phyloP scores from a whole-genome alignment of 2,329 filamentous ascomycete species.

The Akanthomyces uredinophilus region DNA sequence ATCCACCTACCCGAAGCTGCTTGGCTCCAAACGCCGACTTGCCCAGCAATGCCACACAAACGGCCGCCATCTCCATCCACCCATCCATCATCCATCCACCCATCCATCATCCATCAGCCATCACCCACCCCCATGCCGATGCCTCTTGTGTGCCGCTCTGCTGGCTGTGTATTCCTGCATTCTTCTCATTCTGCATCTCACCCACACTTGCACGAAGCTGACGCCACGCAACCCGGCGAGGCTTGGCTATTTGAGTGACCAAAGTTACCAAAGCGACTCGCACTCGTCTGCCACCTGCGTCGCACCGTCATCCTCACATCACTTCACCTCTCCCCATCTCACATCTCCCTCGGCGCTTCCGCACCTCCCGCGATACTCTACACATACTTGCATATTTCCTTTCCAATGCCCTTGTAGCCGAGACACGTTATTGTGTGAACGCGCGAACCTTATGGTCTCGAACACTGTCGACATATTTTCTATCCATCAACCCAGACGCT shows the following conservation, averaged over 20 bases:
- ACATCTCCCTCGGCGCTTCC: background rate
- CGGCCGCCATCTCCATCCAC: background rate
- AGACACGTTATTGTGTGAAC: background rate
- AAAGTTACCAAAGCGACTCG: background rate
- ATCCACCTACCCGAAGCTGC: slow-evolving; percentile 1
- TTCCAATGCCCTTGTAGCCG: slow-evolving; percentile 1
- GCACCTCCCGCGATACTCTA: background rate
- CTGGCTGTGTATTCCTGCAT: background rate
- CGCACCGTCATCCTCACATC: background rate
- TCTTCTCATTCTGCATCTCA: background rate
- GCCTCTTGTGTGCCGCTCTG: background rate
- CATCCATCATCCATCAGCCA: too few relatives aligned
- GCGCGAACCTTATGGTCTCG: background rate
- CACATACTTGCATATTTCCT: background rate
- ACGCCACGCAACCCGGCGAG: background rate
- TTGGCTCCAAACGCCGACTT: background rate
- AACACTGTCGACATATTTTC: background rate
- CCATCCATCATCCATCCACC: background rate
- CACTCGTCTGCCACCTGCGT: background rate
- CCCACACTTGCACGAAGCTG: background rate
- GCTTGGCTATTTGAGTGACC: background rate
- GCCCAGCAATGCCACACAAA: slow-evolving; percentile 1
- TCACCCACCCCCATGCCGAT: background rate
- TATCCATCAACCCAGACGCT: background rate
- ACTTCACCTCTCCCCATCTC: background rate